These are phyloP conservation scores for Bruguiera hainesii DNA, from an alignment of 441 rosid genomes.

Conservation along the genomic window DNA sequence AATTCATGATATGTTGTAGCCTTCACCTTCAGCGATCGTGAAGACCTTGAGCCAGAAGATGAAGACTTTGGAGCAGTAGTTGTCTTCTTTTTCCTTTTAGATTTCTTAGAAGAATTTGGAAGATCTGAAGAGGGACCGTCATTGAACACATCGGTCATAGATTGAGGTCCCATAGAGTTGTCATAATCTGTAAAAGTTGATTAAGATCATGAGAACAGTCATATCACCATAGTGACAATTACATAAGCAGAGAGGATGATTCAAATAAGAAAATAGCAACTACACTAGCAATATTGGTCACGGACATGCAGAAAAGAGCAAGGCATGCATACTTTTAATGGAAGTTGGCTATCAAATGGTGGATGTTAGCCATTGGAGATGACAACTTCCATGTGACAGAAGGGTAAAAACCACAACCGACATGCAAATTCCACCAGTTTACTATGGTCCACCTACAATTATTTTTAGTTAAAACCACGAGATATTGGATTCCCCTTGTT, in stretches of 20 bases:
- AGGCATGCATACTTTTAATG: no score
- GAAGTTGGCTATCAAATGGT: not conserved
- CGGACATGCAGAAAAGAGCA: no score
- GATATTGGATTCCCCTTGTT: conserved; percentile 20
- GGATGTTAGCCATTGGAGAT: not conserved
- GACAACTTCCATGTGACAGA: not conserved
- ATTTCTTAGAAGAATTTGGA: conserved; percentile 46
- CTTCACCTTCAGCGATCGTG: conserved; percentile 32
- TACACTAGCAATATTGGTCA: no score
- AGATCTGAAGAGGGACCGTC: conserved; percentile 32
- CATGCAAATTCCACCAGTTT: not conserved
- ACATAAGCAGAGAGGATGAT: not conserved
- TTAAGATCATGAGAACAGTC: not conserved
- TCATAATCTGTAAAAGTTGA: conserved; percentile 37
- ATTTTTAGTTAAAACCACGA: conserved; percentile 13
- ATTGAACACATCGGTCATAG: conserved; percentile 23
- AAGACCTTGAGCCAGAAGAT: conserved; percentile 34
- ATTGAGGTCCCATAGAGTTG: conserved; percentile 27
- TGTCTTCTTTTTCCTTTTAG: conserved; percentile 42
- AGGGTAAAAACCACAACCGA: not conserved
- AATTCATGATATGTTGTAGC: conserved; percentile 20
- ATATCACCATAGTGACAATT: not conserved
- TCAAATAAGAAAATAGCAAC: not conserved
- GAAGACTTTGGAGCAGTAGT: conserved; percentile 33
- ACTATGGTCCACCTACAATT: conserved; percentile 14